These are phyloP conservation scores for Isatis lusitanica DNA, from an alignment of 441 rosid species.

Conservation along the genomic window DNA sequence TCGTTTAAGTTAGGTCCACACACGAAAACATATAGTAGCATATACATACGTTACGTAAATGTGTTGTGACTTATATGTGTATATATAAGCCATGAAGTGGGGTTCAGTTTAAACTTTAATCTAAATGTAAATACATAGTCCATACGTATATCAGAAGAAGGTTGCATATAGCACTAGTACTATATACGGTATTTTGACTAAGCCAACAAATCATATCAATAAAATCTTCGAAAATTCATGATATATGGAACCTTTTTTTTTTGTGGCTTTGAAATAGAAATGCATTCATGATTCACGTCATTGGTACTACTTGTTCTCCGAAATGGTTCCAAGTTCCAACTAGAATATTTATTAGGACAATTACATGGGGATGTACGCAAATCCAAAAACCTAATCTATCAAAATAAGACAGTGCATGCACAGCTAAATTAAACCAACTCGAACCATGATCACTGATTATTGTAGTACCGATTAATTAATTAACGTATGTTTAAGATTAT, in stretches of 20 bases:
- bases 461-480: not conserved
- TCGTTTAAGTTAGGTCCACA: slow-evolving; percentile 32
- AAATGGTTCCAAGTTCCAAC: not conserved
- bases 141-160: not conserved
- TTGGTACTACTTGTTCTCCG: slow-evolving; percentile 3
- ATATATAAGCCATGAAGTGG: slow-evolving; percentile 20
- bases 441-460: not conserved
- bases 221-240: not conserved
- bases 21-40: slow-evolving; percentile 22
- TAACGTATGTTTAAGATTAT: not conserved
- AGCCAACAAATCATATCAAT: not conserved
- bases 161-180: not conserved
- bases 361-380: not conserved
- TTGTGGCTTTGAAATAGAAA: not conserved
- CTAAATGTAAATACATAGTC: not conserved
- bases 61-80: slow-evolving; percentile 2
- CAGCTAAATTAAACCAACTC: not conserved
- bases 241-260: not conserved
- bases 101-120: not conserved
- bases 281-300: slow-evolving; percentile 8
- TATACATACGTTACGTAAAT: slow-evolving; percentile 13
- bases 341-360: not conserved
- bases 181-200: not conserved
- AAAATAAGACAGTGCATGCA: not conserved
- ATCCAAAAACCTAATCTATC: slow-evolving; percentile 9